Evolutionary conservation across 2,329 filamentous ascomycete genomes (phyloP), one percentile per base, ranked within the genome.

Genomic region (Fusarium continuum): DNA sequence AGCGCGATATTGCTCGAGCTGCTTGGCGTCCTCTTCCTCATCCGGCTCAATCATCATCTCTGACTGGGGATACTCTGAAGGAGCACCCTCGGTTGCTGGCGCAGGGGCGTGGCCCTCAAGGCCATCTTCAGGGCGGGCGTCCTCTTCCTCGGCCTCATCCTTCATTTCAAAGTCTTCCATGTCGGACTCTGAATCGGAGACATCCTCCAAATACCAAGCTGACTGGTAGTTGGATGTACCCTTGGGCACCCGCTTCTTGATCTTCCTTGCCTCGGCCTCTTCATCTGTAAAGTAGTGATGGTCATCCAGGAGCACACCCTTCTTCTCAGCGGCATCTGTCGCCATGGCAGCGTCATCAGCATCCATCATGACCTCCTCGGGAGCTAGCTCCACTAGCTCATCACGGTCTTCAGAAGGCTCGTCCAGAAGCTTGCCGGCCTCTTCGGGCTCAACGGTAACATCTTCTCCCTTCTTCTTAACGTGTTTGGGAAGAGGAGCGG

Each of bases 251-350:
- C 87, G 87, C 77, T 89, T 95, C 7, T 91, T 91, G 26, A 80
- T 78, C 29, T 83, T 77, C 16, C 54, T 69, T 16, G 71, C 72
- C 40, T 76, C 72, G 48, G 87, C 82, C 35, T 84, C 82, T 6
- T 83, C 92, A 36, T 98, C 94, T 0, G 93, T 93, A 73, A 98
- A 99, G 76, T 99, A 99, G 74, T 98, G 94, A 75, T 99, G 94
- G 67, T 98, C 94, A 68, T 99, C 95, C 9, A 99, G 83, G 34
- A 99, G 80, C 2, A 99, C 95, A 64, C 94, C 95, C 78, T 94
- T 96, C 73, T 89, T 88, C 36, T 83, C 81, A 3, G 81, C 79
- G 5, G 76, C 73, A 10, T 67, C 68, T 6, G 55, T 53, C 4
- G 67, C 65, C 70, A 77, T 74, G 25, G 74, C 74, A 63, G 75